Evolutionary conservation across 495 filamentous ascomycete species (phyloP).

Genomic region (Hypoxylon lenormandii): DNA sequence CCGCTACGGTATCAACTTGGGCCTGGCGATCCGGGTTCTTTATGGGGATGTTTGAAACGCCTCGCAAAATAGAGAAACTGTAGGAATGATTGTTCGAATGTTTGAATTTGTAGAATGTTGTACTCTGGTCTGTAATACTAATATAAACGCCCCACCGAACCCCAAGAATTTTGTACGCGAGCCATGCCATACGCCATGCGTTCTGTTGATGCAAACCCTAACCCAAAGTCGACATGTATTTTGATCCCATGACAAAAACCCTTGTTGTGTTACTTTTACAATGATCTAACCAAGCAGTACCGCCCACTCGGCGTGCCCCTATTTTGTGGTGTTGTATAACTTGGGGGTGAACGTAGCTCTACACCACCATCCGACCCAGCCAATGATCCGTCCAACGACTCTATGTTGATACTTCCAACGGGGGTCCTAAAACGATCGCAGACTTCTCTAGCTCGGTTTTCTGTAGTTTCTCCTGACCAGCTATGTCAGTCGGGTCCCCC

Average conservation of each 20-base stretch:
- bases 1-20: no score
- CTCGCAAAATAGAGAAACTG: no score
- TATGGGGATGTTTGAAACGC: no score
- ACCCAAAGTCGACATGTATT: conserved; percentile 40
- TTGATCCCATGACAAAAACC: conserved; percentile 25
- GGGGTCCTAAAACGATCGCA: conserved; percentile 12
- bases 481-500: background rate
- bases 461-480: background rate
- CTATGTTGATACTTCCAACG: conserved; percentile 28
- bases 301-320: conserved; percentile 11
- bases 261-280: conserved; percentile 38
- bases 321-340: conserved; percentile 5
- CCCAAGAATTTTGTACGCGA: conserved; percentile 8
- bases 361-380: conserved; percentile 21
- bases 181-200: conserved; percentile 38
- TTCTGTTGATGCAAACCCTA: conserved; percentile 28
- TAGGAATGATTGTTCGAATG: conserved; percentile 5
- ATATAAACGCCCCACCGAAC: conserved; percentile 21
- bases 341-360: conserved; percentile 14
- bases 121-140: conserved; percentile 30
- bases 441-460: conserved; percentile 9
- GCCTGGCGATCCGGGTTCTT: no score
- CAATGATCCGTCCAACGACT: conserved; percentile 17
- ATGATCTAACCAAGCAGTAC: conserved; percentile 20
- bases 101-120: conserved; percentile 14